phyloP scores from a whole-genome alignment of 345 rosid genomes.

The Gossypium rotundifolium region DNA sequence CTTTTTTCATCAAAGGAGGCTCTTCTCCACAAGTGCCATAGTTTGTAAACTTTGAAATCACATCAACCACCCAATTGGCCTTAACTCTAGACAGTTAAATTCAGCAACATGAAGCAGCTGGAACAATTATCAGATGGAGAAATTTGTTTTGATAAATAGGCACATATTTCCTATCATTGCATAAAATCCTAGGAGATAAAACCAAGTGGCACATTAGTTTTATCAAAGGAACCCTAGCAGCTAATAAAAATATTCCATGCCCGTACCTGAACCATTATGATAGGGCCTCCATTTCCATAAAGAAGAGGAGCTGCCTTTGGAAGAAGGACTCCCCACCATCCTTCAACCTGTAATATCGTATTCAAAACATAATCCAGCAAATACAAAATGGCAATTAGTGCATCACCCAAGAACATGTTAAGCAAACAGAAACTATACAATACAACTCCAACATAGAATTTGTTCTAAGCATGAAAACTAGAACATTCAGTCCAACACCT shows the following conservation, averaged over 20 bases:
- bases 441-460: not conserved
- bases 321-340: constrained; percentile 80
- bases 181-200: not conserved
- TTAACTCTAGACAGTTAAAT: not conserved
- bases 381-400: not conserved
- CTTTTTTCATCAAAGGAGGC: not conserved
- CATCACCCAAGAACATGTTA: not conserved
- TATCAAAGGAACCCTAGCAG: not conserved
- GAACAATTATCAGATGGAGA: not conserved
- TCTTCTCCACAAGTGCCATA: not conserved
- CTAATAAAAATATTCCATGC: not conserved
- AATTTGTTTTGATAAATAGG: not conserved
- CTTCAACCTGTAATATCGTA: constrained; percentile 50
- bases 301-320: constrained; percentile 66
- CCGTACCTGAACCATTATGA: constrained; percentile 86
- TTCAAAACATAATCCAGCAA: constrained; percentile 2
- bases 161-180: not conserved
- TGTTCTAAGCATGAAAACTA: not conserved
- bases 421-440: not conserved
- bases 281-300: constrained; percentile 79
- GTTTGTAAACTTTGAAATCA: constrained; percentile 2
- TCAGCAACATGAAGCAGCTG: not conserved
- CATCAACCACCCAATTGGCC: not conserved
- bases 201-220: not conserved
- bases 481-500: not conserved